Evolutionary conservation across 2,329 filamentous ascomycete species (phyloP), one percentile per base, ranked within the genome.

Genomic region (Fusarium continuum): DNA sequence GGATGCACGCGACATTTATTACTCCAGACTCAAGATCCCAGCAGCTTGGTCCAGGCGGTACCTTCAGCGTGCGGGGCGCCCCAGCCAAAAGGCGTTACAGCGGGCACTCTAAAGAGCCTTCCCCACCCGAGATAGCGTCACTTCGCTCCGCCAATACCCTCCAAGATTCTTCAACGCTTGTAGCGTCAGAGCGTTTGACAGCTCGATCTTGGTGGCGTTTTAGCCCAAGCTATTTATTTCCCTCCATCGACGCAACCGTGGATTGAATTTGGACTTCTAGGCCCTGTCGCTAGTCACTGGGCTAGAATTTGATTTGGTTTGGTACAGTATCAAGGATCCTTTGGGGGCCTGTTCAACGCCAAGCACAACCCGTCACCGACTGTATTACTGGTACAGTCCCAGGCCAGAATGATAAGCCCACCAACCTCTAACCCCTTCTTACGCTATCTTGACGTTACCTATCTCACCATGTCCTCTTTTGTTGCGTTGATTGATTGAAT

Each of bases 341-440:
- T 32, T 59, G 36, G 54, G 35, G 54, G 25, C 17, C 43, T 31
- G 44, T 58, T 58, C 53, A 58, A 52, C 55, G 55, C 55, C 67
- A 69, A 69, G 67, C 50, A 51, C 49, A 40, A 41, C 44, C 39
- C 38, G 58, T 68, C 55, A 65, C 52, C 53, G 50, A 61, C 34
- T 34, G 39, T 54, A 52, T 36, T 41, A 34, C 54, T 34, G 50
- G 41, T 51, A 16, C 25, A 20, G 28, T 9, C 11, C 16, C 16
- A 31, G 39, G 22, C 53, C 43, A 61, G 41, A 46, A 65, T 65
- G 68, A 70, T 70, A 68, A 70, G 68, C 68, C 59, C 61, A 65
- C 68, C 59, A 59, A 65, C 64, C 47, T 63, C 54, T 62, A 55
- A 62, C 62, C 67, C 62, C 65, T 65, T 64, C 58, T 55, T 56